These are phyloP conservation scores for Diaporthe capsici DNA, from an alignment of 2,329 filamentous ascomycete species.

Conservation along the genomic window DNA sequence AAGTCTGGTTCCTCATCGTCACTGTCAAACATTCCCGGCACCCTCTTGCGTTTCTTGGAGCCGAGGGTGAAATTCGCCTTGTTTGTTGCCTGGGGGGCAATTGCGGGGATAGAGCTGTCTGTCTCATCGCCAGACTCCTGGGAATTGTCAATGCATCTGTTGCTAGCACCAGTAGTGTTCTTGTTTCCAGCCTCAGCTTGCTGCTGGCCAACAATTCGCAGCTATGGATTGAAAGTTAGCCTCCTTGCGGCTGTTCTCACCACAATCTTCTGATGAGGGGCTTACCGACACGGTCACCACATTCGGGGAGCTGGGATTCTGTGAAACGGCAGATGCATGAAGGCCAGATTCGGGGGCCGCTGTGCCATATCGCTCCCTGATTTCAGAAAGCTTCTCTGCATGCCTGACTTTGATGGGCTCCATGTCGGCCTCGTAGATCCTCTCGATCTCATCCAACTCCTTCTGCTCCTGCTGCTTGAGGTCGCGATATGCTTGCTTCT, in stretches of 20 bases:
- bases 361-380: not conserved
- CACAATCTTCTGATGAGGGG: not conserved
- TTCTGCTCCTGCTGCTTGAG: not conserved
- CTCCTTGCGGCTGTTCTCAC: not conserved
- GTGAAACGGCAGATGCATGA: not conserved
- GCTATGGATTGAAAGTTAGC: not conserved
- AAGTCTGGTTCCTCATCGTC: not conserved
- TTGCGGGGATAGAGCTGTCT: not conserved
- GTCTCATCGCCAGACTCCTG: conserved; percentile 11
- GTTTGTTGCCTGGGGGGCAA: not conserved
- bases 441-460: conserved; percentile 1
- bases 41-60: not conserved
- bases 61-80: not conserved
- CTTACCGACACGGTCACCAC: not conserved
- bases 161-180: no score
- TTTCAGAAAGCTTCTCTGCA: not conserved
- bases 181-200: not conserved
- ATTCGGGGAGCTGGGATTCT: not conserved
- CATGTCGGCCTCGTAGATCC: not conserved
- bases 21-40: not conserved
- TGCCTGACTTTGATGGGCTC: not conserved
- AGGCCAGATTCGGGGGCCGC: not conserved
- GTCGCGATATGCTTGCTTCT: not conserved
- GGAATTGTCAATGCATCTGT: not conserved
- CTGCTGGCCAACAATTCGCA: not conserved